Conservation (phyloP, 1,284 basidiomycete genomes). For the Mycosarcoma maydis region DNA sequence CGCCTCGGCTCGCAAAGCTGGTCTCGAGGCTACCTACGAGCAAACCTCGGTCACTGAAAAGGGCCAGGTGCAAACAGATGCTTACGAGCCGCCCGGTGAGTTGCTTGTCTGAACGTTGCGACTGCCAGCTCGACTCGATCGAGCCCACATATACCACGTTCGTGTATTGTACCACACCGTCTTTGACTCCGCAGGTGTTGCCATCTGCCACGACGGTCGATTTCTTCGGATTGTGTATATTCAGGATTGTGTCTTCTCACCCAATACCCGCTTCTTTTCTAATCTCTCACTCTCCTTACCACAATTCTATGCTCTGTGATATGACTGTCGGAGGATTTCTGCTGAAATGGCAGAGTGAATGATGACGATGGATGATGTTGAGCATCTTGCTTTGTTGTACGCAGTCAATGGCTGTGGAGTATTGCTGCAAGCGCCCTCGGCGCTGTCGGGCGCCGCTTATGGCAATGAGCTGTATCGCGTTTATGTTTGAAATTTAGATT, state of each 20-base stretch:
- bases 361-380: no score
- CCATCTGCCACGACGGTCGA: background rate
- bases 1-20: constrained; percentile 55
- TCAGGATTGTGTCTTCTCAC: background rate
- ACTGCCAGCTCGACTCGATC: background rate
- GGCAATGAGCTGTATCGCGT: no score
- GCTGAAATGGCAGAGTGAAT: no score
- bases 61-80: constrained; percentile 57
- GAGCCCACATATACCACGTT: constrained; percentile 4
- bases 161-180: background rate
- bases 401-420: no score
- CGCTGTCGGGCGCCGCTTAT: no score
- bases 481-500: no score
- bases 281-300: background rate
- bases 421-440: no score
- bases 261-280: background rate
- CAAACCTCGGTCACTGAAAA: constrained; percentile 62
- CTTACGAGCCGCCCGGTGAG: constrained; percentile 62
- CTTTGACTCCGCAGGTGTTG: background rate
- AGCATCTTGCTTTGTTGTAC: no score
- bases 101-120: constrained; percentile 37
- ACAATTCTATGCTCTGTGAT: no score
- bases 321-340: no score
- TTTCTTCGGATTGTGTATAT: constrained; percentile 6
- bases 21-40: constrained; percentile 56